Percentiles rank a stretch among this genome's conserved stretches.
These are phyloP conservation scores for Trypanosoma lewisi DNA, from an alignment of 208 protist genomes.

Conservation along the genomic window DNA sequence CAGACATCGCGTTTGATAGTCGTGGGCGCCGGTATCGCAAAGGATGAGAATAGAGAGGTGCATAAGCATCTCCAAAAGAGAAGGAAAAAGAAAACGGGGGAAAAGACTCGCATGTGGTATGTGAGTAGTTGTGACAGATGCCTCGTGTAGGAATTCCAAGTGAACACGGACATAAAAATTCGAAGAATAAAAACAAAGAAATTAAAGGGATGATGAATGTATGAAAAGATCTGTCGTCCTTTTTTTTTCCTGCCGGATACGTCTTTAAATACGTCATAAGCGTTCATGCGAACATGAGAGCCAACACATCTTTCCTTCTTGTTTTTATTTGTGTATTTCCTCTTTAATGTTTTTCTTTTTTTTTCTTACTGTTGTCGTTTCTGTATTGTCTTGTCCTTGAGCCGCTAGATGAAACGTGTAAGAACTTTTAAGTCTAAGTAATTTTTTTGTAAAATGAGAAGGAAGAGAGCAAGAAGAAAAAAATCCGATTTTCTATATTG, in stretches of 20 bases:
- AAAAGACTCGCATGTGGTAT: not conserved
- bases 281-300: not conserved
- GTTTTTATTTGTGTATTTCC: slow-evolving; percentile 1
- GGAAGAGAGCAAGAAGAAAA: too few relatives aligned
- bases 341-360: slow-evolving; percentile 9
- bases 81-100: not conserved
- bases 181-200: too few relatives aligned
- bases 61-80: slow-evolving; percentile 8
- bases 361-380: slow-evolving; percentile 2
- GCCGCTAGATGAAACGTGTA: not conserved
- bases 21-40: slow-evolving; percentile 24
- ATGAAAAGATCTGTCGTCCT: too few relatives aligned
- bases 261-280: too few relatives aligned
- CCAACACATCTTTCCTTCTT: not conserved
- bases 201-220: too few relatives aligned
- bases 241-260: too few relatives aligned
- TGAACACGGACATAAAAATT: too few relatives aligned
- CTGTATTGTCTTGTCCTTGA: not conserved
- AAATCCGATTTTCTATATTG: too few relatives aligned
- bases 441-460: too few relatives aligned
- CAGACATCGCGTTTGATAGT: slow-evolving; percentile 28
- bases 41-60: slow-evolving; percentile 6
- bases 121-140: too few relatives aligned
- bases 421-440: not conserved
- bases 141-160: too few relatives aligned